phyloP scores from a whole-genome alignment of 768 basidiomycete species.

The Suillus brevipes region DNA sequence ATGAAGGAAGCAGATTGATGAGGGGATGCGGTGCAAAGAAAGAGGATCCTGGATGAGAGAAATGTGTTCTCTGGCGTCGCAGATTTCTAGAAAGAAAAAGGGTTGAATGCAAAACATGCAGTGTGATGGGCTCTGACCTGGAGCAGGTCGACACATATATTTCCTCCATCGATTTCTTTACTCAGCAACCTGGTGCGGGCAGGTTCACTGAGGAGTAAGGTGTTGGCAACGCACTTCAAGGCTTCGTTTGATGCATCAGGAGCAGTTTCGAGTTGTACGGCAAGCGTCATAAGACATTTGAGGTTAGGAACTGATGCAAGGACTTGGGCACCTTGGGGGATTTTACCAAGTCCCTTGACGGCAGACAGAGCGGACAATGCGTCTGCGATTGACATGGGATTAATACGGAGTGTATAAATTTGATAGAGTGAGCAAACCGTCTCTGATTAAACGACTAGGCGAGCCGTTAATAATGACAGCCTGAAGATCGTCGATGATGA shows the following conservation, averaged over 20 bases:
- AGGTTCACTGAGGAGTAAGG: slow-evolving; percentile 65
- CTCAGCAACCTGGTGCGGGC: slow-evolving; percentile 59
- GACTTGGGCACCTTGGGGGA: slow-evolving; percentile 64
- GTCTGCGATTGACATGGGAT: slow-evolving; percentile 43
- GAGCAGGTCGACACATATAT: slow-evolving; percentile 52
- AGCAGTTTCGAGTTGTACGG: slow-evolving; percentile 55
- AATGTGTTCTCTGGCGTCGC: slow-evolving; percentile 64
- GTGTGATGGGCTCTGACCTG: slow-evolving; percentile 44
- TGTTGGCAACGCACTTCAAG: slow-evolving; percentile 76
- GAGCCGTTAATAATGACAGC: slow-evolving; percentile 34
- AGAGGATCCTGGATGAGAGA: slow-evolving; percentile 74
- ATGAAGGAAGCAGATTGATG: slow-evolving; percentile 48
- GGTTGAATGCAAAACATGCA: slow-evolving; percentile 10
- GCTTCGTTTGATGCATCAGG: slow-evolving; percentile 66
- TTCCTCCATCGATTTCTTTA: slow-evolving; percentile 64
- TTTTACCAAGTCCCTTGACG: slow-evolving; percentile 74
- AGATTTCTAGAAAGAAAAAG: slow-evolving; percentile 53
- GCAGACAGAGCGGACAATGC: slow-evolving; percentile 65
- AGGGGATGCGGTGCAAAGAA: slow-evolving; percentile 63
- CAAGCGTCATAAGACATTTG: slow-evolving; percentile 51
- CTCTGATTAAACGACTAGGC: slow-evolving; percentile 50
- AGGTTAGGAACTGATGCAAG: slow-evolving; percentile 59
- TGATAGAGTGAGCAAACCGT: slow-evolving; percentile 45
- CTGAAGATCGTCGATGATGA: slow-evolving; percentile 61
- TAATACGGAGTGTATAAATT: not conserved